Evolutionary conservation across 2,329 filamentous ascomycete species (phyloP).

Genomic region (Cladosporium velox): DNA sequence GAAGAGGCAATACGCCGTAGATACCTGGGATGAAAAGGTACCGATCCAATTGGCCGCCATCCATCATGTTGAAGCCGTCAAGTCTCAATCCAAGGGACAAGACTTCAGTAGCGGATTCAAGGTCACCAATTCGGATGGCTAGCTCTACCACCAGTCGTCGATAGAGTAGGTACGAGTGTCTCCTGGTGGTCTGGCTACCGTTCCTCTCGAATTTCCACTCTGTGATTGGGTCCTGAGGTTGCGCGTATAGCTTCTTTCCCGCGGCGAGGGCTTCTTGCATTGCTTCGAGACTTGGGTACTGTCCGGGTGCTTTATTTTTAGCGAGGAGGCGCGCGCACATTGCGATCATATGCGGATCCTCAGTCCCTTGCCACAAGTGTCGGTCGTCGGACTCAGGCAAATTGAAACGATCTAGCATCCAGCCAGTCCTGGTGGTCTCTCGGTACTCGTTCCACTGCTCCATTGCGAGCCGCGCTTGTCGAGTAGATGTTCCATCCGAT

Average conservation of each 20-base stretch:
- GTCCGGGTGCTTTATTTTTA: not conserved
- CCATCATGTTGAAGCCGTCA: not conserved
- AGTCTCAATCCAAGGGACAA: not conserved
- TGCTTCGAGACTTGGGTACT: not conserved
- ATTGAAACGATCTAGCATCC: not conserved
- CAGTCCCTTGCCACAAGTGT: not conserved
- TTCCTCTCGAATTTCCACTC: not conserved
- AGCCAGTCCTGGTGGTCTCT: not conserved
- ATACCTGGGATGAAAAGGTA: not conserved
- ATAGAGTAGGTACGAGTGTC: not conserved
- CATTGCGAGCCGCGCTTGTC: not conserved
- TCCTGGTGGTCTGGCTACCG: not conserved
- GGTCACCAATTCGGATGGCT: not conserved
- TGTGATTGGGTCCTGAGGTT: not conserved
- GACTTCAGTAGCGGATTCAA: not conserved
- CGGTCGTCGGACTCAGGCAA: not conserved
- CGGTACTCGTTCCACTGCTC: not conserved
- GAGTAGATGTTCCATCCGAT: not conserved
- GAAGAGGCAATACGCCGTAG: not conserved
- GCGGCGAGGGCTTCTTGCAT: not conserved
- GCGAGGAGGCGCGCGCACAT: not conserved
- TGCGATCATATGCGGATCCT: not conserved
- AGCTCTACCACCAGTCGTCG: not conserved
- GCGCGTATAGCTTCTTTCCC: not conserved
- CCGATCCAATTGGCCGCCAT: not conserved